Percentiles rank a stretch among this genome's conserved stretches.
Evolutionary conservation across 768 basidiomycete species (phyloP).

Genomic region (Sporobolomyces roseus): DNA sequence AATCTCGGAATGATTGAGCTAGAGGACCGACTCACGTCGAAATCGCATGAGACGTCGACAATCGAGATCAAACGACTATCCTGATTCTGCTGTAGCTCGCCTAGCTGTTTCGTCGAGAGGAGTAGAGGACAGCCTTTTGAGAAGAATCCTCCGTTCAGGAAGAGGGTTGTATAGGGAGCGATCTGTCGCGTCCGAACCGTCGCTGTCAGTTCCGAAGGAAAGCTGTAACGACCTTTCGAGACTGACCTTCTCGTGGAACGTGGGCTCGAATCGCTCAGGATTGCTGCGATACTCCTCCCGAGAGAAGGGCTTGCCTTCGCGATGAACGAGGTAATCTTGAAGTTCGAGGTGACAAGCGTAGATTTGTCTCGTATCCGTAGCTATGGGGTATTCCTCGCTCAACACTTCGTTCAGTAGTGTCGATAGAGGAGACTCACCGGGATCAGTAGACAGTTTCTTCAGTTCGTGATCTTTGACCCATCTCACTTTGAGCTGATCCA

Average conservation of each 20-base stretch:
- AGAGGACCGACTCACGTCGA: conserved; percentile 62
- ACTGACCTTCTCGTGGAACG: conserved; percentile 64
- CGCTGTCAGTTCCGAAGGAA: too few relatives aligned
- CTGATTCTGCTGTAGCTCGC: conserved; percentile 48
- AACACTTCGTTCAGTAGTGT: not conserved
- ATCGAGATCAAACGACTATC: conserved; percentile 64
- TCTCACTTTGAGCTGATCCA: conserved; percentile 66
- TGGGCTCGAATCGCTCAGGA: conserved; percentile 63
- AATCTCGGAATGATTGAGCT: too few relatives aligned
- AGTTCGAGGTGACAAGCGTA: conserved; percentile 48
- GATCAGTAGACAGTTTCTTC: conserved; percentile 56
- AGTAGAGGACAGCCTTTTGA: conserved; percentile 69
- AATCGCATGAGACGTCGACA: conserved; percentile 85
- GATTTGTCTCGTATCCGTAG: conserved; percentile 61
- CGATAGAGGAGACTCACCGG: conserved; percentile 51
- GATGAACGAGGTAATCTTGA: conserved; percentile 61
- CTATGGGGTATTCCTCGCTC: conserved; percentile 47
- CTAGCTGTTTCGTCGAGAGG: conserved; percentile 65
- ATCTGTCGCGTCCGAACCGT: too few relatives aligned
- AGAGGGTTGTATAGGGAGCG: conserved; percentile 76
- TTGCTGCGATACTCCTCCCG: conserved; percentile 69
- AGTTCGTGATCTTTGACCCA: conserved; percentile 61
- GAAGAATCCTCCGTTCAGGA: conserved; percentile 87
- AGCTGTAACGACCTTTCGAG: not conserved
- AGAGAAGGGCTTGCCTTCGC: conserved; percentile 59